Evolutionary conservation across 192 early-diverging fungal genomes (phyloP), one percentile per base, ranked within the genome.

Genomic region (Phlyctochytrium bullatum): DNA sequence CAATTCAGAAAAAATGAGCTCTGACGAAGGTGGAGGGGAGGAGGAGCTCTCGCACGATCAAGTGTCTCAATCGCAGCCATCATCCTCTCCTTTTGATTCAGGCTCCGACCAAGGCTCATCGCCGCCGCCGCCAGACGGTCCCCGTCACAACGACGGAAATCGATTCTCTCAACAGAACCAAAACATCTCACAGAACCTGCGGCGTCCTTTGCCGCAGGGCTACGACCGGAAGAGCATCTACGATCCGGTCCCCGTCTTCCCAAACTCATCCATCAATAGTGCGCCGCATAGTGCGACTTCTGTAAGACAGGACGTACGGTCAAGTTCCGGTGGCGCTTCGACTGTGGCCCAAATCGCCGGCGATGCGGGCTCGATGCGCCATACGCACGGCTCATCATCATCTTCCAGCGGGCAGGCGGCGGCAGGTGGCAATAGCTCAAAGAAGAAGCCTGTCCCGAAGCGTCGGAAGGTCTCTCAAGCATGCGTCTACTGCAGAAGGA

Each of bases 401-500:
- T 6, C 10, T 14, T 6, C 10, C 10, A 14, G 6, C 40, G 40
- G 10, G 10, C 40, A 47, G 40, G 10, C 40, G 20, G 6, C 40
- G 6, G 10, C 40, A 20, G 10, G 10, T 20, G 20, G 10, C 40
- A 47, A 47, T 20, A 20, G 40, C 20, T 6, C 20, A 20, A 25
- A 32, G 10, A 68, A n/a, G 36, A 20, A 71, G 36, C 56, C 64
- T 6, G 33, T 52, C 3, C 69, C 31, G 25, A 65, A 62, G 63
- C 60, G 80, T 40, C 59, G 75, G 36, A 81, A 81, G 65, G 80
- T 81, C 3, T 73, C 76, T 2, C 80, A 85, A 36, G 95, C 95
- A 17, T 98, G 96, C 70, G 90, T 96, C 24, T 96, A 93, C 71
- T 98, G 96, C 80, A 83, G 94, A 73, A 80, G 94, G 72, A 91